phyloP scores from a whole-genome alignment of 306 rosid genomes.

The Gastrolobium bilobum region DNA sequence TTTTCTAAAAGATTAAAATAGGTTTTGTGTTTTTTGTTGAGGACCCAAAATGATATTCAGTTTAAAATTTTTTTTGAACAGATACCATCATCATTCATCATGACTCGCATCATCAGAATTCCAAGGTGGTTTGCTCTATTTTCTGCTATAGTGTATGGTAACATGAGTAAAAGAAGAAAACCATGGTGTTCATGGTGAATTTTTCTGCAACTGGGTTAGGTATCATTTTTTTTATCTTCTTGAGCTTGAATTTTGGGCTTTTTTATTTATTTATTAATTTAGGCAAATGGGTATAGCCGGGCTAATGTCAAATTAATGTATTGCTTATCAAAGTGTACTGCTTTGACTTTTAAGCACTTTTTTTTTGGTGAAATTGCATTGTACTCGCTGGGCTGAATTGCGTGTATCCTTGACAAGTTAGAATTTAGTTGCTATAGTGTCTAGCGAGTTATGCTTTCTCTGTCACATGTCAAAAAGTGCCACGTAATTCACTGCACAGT shows the following conservation, averaged over 20 bases:
- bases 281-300: not conserved
- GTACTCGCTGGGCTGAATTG: too few species aligned
- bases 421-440: too few species aligned
- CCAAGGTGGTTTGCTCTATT: conserved; percentile 38
- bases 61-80: too few species aligned
- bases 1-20: too few species aligned
- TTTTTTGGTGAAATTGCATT: conserved; percentile 25
- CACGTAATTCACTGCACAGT: too few species aligned
- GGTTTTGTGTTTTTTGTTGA: too few species aligned
- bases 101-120: conserved; percentile 34
- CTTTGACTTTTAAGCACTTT: conserved; percentile 46
- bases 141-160: not conserved
- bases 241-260: conserved; percentile 27
- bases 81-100: not conserved
- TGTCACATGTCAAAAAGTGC: too few species aligned
- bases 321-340: conserved; percentile 15
- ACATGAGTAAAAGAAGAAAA: not conserved
- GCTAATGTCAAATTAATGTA: conserved; percentile 35
- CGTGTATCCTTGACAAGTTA: too few species aligned
- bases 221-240: too few species aligned
- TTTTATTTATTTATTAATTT: not conserved
- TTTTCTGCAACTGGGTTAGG: not conserved
- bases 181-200: not conserved
- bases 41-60: too few species aligned
- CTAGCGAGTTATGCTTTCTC: too few species aligned